Percentiles rank a stretch among this genome's conserved stretches.
Evolutionary conservation across 2,329 filamentous ascomycete species (phyloP).

Genomic region (Fusarium temperatum): DNA sequence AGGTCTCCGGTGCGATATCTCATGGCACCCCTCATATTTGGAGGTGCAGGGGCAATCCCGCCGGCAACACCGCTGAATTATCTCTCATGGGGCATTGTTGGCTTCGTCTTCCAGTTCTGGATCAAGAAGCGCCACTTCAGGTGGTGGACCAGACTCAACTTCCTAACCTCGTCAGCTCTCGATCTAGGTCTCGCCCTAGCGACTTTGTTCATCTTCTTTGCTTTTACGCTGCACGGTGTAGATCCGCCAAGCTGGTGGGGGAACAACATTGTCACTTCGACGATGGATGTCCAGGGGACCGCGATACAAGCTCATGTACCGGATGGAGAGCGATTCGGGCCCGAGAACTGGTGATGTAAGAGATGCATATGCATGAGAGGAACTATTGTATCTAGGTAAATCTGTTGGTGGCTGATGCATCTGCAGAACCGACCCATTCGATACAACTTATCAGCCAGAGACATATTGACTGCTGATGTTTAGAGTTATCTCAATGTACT

Average conservation of each 20-base stretch:
- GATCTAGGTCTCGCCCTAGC: conserved; percentile 74
- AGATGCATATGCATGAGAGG: background rate
- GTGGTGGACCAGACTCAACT: conserved; percentile 81
- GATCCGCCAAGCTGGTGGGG: conserved; percentile 76
- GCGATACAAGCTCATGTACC: conserved; percentile 65
- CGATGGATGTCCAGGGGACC: conserved; percentile 68
- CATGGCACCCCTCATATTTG: conserved; percentile 71
- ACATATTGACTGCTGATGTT: background rate
- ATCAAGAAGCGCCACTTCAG: conserved; percentile 70
- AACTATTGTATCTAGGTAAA: background rate
- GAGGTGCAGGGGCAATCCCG: conserved; percentile 65
- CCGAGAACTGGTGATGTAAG: conserved; percentile 57
- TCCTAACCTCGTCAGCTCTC: conserved; percentile 74
- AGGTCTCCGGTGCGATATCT: conserved; percentile 60
- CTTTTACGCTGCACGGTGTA: conserved; percentile 70
- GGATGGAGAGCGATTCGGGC: conserved; percentile 69
- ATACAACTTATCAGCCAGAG: background rate
- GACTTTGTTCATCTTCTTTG: conserved; percentile 76
- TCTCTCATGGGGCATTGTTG: conserved; percentile 76
- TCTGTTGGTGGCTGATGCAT: conserved; percentile 15
- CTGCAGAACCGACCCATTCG: background rate
- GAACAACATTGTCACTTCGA: conserved; percentile 65
- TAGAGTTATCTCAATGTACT: background rate
- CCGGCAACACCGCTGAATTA: conserved; percentile 79
- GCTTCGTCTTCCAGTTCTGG: conserved; percentile 74